phyloP scores from a whole-genome alignment of 331 rosid genomes.

The Quercus lobata region DNA sequence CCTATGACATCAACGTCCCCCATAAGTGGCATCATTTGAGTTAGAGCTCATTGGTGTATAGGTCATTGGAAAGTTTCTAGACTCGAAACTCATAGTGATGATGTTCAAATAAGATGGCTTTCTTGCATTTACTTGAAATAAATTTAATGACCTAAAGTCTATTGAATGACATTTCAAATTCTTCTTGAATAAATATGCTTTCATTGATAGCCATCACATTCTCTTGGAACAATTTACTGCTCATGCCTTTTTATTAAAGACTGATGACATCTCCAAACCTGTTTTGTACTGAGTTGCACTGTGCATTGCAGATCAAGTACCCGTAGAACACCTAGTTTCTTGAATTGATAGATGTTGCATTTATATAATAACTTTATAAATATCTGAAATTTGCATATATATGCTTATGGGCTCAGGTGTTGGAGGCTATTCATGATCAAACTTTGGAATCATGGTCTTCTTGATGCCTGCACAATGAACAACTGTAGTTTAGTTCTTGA shows the following conservation, averaged over 20 bases:
- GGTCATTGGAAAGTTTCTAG: neutral
- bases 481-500: constrained; percentile 58
- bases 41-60: neutral
- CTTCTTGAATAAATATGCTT: neutral
- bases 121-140: neutral
- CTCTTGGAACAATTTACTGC: neutral
- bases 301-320: neutral
- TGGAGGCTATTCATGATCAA: constrained; percentile 93
- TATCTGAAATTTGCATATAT: neutral
- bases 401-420: constrained; percentile 60
- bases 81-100: neutral
- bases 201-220: neutral
- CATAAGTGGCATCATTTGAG: neutral
- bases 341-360: neutral
- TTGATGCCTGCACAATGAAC: constrained; percentile 76
- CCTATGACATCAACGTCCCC: neutral
- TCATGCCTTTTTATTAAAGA: neutral
- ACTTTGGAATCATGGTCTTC: constrained; percentile 96
- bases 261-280: neutral
- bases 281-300: neutral
- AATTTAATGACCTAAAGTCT: neutral
- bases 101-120: neutral
- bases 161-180: neutral
- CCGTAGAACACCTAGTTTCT: neutral
- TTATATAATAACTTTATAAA: neutral